Evolutionary conservation across 805 yeast genomes (phyloP), one percentile per base, ranked within the genome.

Genomic region (Candida schatavii): DNA sequence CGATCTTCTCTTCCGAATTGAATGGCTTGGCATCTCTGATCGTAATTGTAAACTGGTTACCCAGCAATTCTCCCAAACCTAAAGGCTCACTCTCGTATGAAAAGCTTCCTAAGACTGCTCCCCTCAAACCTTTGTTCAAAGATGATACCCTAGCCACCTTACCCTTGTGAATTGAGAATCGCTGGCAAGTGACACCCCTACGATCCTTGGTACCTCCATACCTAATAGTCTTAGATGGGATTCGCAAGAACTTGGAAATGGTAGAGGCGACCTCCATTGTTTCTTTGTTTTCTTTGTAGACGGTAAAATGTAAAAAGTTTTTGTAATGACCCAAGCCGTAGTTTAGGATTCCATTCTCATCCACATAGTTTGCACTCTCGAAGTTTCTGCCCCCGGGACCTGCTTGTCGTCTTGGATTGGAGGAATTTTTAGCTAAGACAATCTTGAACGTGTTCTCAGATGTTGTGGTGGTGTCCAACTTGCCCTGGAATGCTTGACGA

Each of bases 201-300:
- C 98, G 78, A 61, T 93, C 99, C 56, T 93, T 93, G 2, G 99
- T 95, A 18, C 99, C 99, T 0, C 97, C 95, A 61, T 82, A 88
- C 40, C 87, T 74, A 27, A 93, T 73, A 31, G 70, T 58, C 48
- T 82, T 84, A 4, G 83, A 70, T n/a, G 90, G 91, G 17, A 85
- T 66, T 47, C 88, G 77, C 48, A 93, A 68, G 46, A 87, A 76
- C 56, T 84, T 84, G 37, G 90, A 70, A 37, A 93, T 66, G 21
- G 85, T 64, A 15, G 81, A 75, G 1, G 93, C 93, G 11, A 88
- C 93, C 65, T 93, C 97, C 97, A 93, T 88, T 1, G 99, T 90
- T 52, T 93, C 99, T 59, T 90, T 86, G 66, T 93, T 93, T 58
- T 93, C 97, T 61, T 93, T 93, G 69, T 87, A 89, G 21, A 93